Base-by-base conservation (phyloP, 2,329 filamentous ascomycete species). In the Trichophyton equinum region DNA sequence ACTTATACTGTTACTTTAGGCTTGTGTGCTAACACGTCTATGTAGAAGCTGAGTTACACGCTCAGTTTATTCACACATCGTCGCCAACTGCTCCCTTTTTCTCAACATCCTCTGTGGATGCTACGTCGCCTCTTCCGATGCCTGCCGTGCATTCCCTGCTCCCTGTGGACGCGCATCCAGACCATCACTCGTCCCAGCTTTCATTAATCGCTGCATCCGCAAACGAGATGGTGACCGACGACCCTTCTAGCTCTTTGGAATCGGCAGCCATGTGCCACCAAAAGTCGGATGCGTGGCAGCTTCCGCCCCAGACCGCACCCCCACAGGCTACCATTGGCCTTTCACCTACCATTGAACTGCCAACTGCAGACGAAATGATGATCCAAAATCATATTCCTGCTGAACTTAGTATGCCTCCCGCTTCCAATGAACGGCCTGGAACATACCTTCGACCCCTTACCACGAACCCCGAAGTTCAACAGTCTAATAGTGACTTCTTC, bases 161-260 rank as follows among this genome's bases (percentile, higher is more conserved):
- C 9, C 36, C 55, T 1, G 36, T 57, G 13, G 55, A 57, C 22
- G 3, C 55, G 1, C 55, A 42, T 4, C 18, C 70, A 38, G 73
- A 73, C 63, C 70, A 68, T 53, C 73, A 73, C 36, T 74, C 68
- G 1, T 69, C 75, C 38, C 74, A 76, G 60, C 68, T 78, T 53
- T 77, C 75, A 25, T 69, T 77, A 67, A 77, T 78, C 53, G 76
- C 76, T 7, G 76, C 76, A 9, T 76, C 75, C 40, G 76, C 76
- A 36, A 77, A 71, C 62, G 75, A 77, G 65, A 77, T 76, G 70
- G 74, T 76, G 40, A 73, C 74, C 1, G 72, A 76, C 22, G 62
- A 64, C 51, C 30, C 55, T 38, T 70, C 69, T 38, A 63, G 71
- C 46, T 64, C 70, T 30, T 66, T 75, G 63, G 72, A 74, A 59